These are phyloP conservation scores for Globisporangium polare DNA, from an alignment of 352 stramenopile genomes.

Conservation along the genomic window DNA sequence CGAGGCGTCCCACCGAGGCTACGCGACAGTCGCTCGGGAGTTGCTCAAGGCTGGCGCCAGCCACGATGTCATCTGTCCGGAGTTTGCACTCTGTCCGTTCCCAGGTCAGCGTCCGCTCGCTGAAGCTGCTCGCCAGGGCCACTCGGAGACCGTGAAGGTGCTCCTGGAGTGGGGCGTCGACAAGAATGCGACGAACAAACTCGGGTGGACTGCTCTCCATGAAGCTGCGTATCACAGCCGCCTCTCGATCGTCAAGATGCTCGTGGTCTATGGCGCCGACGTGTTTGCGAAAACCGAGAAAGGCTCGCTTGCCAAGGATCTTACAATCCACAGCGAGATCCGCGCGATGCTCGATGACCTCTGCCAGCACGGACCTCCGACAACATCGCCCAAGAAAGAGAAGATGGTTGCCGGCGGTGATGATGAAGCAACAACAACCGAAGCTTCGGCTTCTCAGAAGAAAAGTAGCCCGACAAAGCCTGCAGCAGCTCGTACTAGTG, in stretches of 20 bases:
- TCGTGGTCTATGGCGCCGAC: conserved; percentile 76
- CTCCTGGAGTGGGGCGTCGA: conserved; percentile 77
- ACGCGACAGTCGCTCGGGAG: conserved; percentile 50
- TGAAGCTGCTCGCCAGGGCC: conserved; percentile 67
- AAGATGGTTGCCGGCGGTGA: conserved; percentile 1
- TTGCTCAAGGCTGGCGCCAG: conserved; percentile 64
- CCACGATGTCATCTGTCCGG: conserved; percentile 60
- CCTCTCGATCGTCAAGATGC: conserved; percentile 63
- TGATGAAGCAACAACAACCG: conserved; percentile 4
- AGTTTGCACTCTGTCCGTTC: conserved; percentile 78
- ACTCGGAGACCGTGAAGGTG: conserved; percentile 57
- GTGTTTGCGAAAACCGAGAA: conserved; percentile 62
- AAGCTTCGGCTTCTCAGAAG: conserved; percentile 15
- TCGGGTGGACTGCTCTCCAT: conserved; percentile 78
- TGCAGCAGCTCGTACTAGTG: background rate
- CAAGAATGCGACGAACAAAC: conserved; percentile 70
- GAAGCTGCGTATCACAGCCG: conserved; percentile 78
- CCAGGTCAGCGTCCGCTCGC: conserved; percentile 61
- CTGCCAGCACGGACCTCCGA: conserved; percentile 29
- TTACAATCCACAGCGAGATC: conserved; percentile 80
- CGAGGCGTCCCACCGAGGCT: conserved; percentile 74
- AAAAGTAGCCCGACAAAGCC: conserved; percentile 33
- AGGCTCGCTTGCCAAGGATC: conserved; percentile 60
- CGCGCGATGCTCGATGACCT: conserved; percentile 74
- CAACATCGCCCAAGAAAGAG: conserved; percentile 25